Base-by-base conservation (phyloP, 768 basidiomycete genomes). In the Lactifluus echinatus region DNA sequence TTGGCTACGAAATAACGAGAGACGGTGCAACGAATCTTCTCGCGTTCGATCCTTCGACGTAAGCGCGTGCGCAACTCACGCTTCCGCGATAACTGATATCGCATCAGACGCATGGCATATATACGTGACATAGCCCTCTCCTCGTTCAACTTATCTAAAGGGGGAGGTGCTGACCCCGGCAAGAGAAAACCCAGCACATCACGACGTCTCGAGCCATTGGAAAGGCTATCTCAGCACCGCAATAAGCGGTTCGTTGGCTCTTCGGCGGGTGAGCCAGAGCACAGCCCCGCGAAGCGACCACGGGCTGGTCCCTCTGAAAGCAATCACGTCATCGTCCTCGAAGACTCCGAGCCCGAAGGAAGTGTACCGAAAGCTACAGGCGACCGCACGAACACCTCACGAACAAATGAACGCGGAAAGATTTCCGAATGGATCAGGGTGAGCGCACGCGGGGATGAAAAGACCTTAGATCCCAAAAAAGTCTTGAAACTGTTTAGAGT, bases 31-130 rank as follows among this genome's bases (percentile, higher is more conserved):
- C 80, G 37, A 84, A 80, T 61, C 75, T 96, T 8, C 73, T 95
- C 14, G 73, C 79, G 7, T 90, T 93, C 61, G 90, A 96, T 72
- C 89, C 93, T 17, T 80, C 81, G 15, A 75, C 66, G 89, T 87
- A 59, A 64, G 74, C 64, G 21, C 45, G 8, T 3, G 6, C 55
- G n/a, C 15, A 17, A 24, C 55, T 42, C 46, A 28, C 34, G 39
- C 14, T 23, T 37, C 28, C 31, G 55, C 10, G 37, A 19, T 39
- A 6, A 28, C 4, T 43, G 33, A 50, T 26, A 8, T 26, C 19
- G 8, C 34, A 44, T 34, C 12, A 59, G 58, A 23, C 48, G 53
- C 14, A 50, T 59, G 58, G 39, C 14, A 19, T 8, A 3, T 10
- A 54, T 59, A 36, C 50, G 51, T 15, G n/a, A 17, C 24, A 14